Evolutionary conservation across 2,329 filamentous ascomycete species (phyloP), one percentile per base, ranked within the genome.

Genomic region (Cryoendolithus antarcticus): DNA sequence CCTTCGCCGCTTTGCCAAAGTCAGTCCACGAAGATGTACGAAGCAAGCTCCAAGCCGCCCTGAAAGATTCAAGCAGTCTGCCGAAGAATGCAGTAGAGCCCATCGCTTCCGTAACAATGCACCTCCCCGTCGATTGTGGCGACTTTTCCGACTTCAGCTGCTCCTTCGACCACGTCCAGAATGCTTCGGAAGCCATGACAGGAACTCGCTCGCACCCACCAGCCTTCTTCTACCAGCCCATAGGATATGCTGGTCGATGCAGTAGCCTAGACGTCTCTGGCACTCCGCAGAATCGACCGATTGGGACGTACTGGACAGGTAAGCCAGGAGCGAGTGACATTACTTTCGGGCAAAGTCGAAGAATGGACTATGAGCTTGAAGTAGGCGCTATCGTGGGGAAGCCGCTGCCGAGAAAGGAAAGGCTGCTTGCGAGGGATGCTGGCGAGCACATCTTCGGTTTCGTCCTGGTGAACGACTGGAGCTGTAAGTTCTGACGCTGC

Each of bases 401-500:
- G 9, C 62, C 65, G 0, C 42, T 66, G 0, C 44, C 54, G 2
- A 49, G 58, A 1, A 64, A 64, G 1, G 39, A 58, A 1, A 47
- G 51, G 0, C 42, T 69, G 4, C 42, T 58, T 12, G 61, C 65
- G 3, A 46, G 52, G 10, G 50, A 66, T 9, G 64, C 64, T 0
- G 56, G 59, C n/a, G 62, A 71, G 1, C 71, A 77, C 44, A 71
- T 79, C 8, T 78, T 79, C 51, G 75, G 75, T 0, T 60, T 75
- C 12, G 69, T 75, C 0, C 55, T 80, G 9, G 48, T 78, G 8
- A 79, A 79, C 45, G 74, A 79, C 44, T 80, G 75, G 75, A 71
- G 65, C 42, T 34, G 38, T 40, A 12, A 36, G 38, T 40, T 15
- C 9, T 10, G 9, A 9, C 2, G 11, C 3, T 8, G 3, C 21